Evolutionary conservation across 1,139 yeast species (phyloP), one percentile per base, ranked within the genome.

Genomic region (Saccharomyces uvarum): DNA sequence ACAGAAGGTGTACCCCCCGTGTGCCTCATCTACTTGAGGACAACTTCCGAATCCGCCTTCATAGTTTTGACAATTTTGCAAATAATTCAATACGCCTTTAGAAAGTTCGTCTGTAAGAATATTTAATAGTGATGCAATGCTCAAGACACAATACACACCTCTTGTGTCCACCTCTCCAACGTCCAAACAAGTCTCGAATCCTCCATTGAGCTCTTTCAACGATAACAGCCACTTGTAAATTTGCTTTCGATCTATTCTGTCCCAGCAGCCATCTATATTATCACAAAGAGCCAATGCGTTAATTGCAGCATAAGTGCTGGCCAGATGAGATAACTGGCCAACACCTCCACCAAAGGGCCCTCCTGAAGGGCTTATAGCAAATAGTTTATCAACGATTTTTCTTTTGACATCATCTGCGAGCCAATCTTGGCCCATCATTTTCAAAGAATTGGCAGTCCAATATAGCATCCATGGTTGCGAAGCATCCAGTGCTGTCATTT

Each of bases 1-100:
- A 73, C 99, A 93, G 67, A 81, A 95, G 0, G 98, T 83, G 69
- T 93, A 93, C 0, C 99, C 99, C 1, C 98, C 99, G 68, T 95
- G 99, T 0, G 98, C 98, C 69, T 95, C 99, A 52, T 88, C 84
- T 8, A 73, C 73, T 31, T 61, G 66, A 0, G 96, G 91, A 9
- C 77, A 75, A 1, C 95, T 96, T 1, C 93, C 88, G 71, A 91
- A 88, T 0, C 99, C 99, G 26, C 99, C 99, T 71, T 95, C 99
- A 69, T 80, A 91, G 0, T 95, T 87, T 70, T 93, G 99, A 63
- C 97, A 89, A 9, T 67, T 61, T 0, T 73, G 63, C n/a, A 93
- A 62, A 84, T 91, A 93, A 9, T 77, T 78, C 1, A 75, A 75
- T 0, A 82, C 77, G 11, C 80, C 81, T 13, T 72, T 73, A 0